These are phyloP conservation scores for Neoconidiobolus thromboides DNA, from an alignment of 371 early-diverging fungal genomes.

Conservation along the genomic window DNA sequence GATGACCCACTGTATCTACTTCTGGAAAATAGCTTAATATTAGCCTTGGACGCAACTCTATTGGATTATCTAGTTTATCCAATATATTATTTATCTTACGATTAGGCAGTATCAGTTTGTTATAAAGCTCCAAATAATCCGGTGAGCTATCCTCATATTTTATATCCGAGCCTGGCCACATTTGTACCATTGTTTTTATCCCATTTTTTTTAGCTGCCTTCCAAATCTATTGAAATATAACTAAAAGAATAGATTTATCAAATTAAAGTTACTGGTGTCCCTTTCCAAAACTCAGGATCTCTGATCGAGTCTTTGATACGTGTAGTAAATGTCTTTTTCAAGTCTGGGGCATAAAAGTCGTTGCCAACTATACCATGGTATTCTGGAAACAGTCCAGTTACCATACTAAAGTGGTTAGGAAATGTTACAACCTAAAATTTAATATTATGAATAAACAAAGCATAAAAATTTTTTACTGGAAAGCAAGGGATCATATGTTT, in stretches of 20 bases:
- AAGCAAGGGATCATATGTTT: constrained; percentile 53
- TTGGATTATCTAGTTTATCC: constrained; percentile 56
- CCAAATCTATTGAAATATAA: constrained; percentile 48
- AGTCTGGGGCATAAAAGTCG: constrained; percentile 55
- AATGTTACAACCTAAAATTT: constrained; percentile 48
- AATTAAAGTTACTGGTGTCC: constrained; percentile 53
- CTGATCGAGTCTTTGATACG: constrained; percentile 19
- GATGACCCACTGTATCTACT: constrained; percentile 68
- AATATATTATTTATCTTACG: constrained; percentile 43
- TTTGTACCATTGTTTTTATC: constrained; percentile 42
- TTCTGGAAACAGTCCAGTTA: constrained; percentile 80
- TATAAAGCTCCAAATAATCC: constrained; percentile 39
- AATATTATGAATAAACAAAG: too few species aligned
- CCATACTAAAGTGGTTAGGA: constrained; percentile 85
- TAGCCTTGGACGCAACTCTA: constrained; percentile 46
- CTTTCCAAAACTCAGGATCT: constrained; percentile 58
- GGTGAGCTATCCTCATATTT: constrained; percentile 21
- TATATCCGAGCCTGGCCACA: constrained; percentile 75
- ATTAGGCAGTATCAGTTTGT: constrained; percentile 18
- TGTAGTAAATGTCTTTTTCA: constrained; percentile 60
- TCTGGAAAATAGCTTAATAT: constrained; percentile 62
- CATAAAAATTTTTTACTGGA: constrained; percentile 22
- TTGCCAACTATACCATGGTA: constrained; percentile 87
- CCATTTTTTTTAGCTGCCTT: constrained; percentile 51
- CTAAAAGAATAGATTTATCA: neutral